Base-by-base conservation (phyloP, 495 filamentous ascomycete genomes). In the Amphirosellinia nigrospora region DNA sequence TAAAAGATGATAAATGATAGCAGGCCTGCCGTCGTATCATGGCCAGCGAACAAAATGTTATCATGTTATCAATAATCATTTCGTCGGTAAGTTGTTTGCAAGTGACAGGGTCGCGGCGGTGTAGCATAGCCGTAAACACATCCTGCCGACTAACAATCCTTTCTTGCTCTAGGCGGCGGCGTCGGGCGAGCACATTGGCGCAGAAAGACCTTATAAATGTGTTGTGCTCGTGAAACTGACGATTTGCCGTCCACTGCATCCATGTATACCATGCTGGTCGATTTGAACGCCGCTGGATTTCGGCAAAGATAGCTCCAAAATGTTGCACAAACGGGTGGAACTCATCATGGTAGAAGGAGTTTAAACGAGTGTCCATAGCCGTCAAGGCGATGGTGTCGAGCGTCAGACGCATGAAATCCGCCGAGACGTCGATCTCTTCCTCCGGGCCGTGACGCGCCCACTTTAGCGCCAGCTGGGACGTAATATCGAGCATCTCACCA, bases 31-130 rank as follows among this genome's bases (percentile, higher is more conserved):
- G 45, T 48, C 0, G 45, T 48, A 1, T 48, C 45, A 48, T 48
- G 45, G 6, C 45, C 45, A 21, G 45, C 45, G 23, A 48, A 21
- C 19, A 48, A 48, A 48, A 21, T 21, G 45, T 48, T 21, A 48
- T 48, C 45, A 48, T 48, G n/a, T 48, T 48, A n/a, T 48, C 45
- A 9, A 48, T 48, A 48, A 48, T 48, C 19, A 23, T 48, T 48
- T 1, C 45, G n/a, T 48, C 45, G 0, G 45, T 23, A 48, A 48
- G 45, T 8, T 23, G 19, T 23, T 48, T 48, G 2, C 45, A 19
- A 21, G 45, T 48, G 7, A 48, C 45, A 21, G 45, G 45, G 4
- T 48, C 45, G 15, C 41, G 41, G 15, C 41, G 41, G 15, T 45
- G 41, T 16, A 45, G 41, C 41, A 45, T 45, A 16, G 41, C 41